Evolutionary conservation across 2,329 filamentous ascomycete species (phyloP), one percentile per base, ranked within the genome.

Genomic region (Emergomyces orientalis): DNA sequence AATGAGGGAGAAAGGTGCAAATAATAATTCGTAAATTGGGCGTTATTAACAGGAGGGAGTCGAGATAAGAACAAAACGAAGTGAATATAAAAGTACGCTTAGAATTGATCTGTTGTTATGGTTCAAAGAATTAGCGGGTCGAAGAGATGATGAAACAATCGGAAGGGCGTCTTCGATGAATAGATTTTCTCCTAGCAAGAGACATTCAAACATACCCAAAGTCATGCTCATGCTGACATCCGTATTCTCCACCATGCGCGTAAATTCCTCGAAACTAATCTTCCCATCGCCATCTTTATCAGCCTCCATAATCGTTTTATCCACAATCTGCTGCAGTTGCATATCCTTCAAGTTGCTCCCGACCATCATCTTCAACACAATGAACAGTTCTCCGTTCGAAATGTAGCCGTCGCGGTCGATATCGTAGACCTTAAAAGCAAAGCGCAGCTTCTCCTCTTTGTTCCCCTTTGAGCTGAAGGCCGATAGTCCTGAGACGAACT

Each of bases 301-400:
- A 58, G 94, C 94, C 81, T 99, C 94, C 94, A 97, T 97, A 76
- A 99, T 97, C 64, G 94, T 99, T 86, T 99, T 99, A 81, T 99
- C 94, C 70, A 99, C 94, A 75, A 99, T 99, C 85, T 86, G 94
- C 81, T 99, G 94, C 75, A 99, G 80, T 80, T 99, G 94, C 79
- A 97, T 91, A 77, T 99, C 94, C 83, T 99, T 99, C 73, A 99
- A 81, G 78, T 99, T 99, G 81, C 90, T 97, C 64, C 94, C 94
- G 60, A 99, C 94, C 94, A 99, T 99, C 94, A 99, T 99, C 88
- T 99, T 99, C 72, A 99, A 84, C 73, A 99, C 94, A 72, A 99
- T 97, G 77, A 97, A 99, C 60, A 99, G 85, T 81, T 99, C 94
- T 71, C 94, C 94, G 77, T 99, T 99, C 81, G 90, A 96, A 74